phyloP scores from a whole-genome alignment of 176 grass and related monocot species.

The Rhynchospora pubera region DNA sequence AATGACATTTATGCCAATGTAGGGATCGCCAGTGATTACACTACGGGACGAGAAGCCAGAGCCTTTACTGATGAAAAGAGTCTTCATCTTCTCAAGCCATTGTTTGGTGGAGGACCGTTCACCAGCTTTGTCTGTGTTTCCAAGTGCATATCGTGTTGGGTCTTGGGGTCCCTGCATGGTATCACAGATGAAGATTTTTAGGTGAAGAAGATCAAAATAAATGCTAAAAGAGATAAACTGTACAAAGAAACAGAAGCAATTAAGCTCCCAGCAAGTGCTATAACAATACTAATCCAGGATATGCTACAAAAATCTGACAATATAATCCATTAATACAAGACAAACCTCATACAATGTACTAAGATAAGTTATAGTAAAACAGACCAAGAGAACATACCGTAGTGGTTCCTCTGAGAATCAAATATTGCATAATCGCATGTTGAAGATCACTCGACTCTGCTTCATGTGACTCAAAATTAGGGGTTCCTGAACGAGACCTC shows the following conservation, averaged over 20 bases:
- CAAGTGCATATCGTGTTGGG: slow-evolving; percentile 46
- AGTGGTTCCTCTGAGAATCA: slow-evolving; percentile 76
- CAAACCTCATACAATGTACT: background rate
- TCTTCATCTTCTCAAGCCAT: slow-evolving; percentile 90
- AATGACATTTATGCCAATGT: slow-evolving; percentile 70
- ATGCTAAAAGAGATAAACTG: background rate
- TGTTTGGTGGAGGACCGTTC: slow-evolving; percentile 52
- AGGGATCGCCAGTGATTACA: slow-evolving; percentile 84
- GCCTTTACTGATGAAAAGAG: slow-evolving; percentile 81
- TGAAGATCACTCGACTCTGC: slow-evolving; percentile 68
- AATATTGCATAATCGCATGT: slow-evolving; percentile 52
- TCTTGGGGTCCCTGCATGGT: slow-evolving; percentile 69
- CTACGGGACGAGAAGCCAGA: slow-evolving; percentile 93
- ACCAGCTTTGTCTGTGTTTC: slow-evolving; percentile 35
- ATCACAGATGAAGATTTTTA: background rate
- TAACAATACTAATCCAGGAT: background rate
- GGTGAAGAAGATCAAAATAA: background rate
- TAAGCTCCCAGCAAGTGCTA: background rate
- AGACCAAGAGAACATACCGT: slow-evolving; percentile 41
- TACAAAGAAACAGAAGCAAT: background rate
- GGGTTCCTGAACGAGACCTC: slow-evolving; percentile 65
- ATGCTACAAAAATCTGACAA: background rate
- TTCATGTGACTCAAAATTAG: slow-evolving; percentile 80
- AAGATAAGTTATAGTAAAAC: background rate
- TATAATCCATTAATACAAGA: background rate